These are phyloP conservation scores for Marchantia paleacea DNA, from an alignment of 225 moss, liverwort and hornwort genomes.

Conservation along the genomic window DNA sequence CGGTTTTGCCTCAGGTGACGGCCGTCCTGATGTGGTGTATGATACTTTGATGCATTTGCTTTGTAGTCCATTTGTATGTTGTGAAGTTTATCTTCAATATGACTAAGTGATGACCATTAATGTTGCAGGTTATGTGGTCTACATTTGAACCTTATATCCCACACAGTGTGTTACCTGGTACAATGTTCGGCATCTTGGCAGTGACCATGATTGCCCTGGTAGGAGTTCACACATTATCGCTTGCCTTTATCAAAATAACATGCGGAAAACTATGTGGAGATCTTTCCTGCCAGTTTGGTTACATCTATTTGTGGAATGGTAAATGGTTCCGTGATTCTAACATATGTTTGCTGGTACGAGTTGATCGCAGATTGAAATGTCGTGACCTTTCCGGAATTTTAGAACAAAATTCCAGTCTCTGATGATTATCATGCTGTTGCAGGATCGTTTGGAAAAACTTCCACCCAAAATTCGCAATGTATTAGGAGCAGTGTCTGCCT, in stretches of 20 bases:
- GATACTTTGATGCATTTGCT: too few relatives aligned
- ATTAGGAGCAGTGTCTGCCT: constrained; percentile 61
- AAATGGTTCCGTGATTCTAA: not conserved
- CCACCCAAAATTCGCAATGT: constrained; percentile 43
- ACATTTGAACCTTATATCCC: constrained; percentile 73
- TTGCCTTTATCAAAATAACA: not conserved
- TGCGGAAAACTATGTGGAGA: too few relatives aligned
- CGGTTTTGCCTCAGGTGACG: constrained; percentile 68
- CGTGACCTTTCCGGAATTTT: too few relatives aligned
- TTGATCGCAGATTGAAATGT: not conserved
- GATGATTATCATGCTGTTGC: constrained; percentile 7
- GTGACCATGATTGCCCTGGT: constrained; percentile 63
- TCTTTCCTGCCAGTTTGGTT: not conserved
- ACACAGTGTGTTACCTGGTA: constrained; percentile 59
- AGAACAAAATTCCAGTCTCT: not conserved
- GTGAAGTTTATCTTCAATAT: not conserved
- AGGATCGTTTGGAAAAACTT: constrained; percentile 72
- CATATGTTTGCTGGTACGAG: not conserved
- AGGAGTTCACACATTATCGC: not conserved
- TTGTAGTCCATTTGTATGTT: too few relatives aligned
- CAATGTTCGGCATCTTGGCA: constrained; percentile 50
- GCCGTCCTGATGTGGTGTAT: too few relatives aligned
- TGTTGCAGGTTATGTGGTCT: constrained; percentile 88
- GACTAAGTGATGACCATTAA: too few relatives aligned
- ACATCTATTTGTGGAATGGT: not conserved